These are phyloP conservation scores for Trichophaea hybrida DNA, from an alignment of 2,329 filamentous ascomycete genomes.

Conservation along the genomic window DNA sequence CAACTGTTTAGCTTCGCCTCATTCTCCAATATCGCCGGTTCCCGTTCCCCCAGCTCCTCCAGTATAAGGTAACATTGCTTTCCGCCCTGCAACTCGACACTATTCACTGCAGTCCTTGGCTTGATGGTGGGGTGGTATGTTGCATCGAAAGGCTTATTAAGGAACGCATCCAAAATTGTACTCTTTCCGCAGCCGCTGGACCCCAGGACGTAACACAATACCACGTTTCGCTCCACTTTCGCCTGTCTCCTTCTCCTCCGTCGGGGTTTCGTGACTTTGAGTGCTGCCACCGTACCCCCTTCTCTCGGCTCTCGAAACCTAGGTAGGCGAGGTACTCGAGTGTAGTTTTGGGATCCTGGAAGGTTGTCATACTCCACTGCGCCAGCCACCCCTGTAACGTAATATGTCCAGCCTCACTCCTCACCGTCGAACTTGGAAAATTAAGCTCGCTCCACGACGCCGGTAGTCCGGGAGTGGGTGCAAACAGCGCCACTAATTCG, in stretches of 20 bases:
- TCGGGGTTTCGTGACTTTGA: conserved; percentile 84
- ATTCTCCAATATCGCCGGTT: conserved; percentile 88
- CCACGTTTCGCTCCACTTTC: conserved; percentile 82
- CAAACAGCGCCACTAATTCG: conserved; percentile 75
- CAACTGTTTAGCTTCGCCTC: conserved; percentile 78
- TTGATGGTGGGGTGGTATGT: conserved; percentile 91
- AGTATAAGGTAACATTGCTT: conserved; percentile 89
- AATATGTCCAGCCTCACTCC: conserved; percentile 88
- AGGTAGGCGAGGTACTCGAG: conserved; percentile 92
- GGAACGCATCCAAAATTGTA: conserved; percentile 74
- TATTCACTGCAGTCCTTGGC: conserved; percentile 84
- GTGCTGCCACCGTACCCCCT: conserved; percentile 45
- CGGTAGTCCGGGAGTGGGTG: conserved; percentile 80
- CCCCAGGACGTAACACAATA: conserved; percentile 83
- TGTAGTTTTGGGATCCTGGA: conserved; percentile 86
- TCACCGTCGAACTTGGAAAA: conserved; percentile 86
- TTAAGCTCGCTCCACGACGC: conserved; percentile 73
- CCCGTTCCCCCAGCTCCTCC: conserved; percentile 88
- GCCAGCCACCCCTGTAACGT: conserved; percentile 96
- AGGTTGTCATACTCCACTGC: conserved; percentile 99
- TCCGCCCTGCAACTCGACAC: conserved; percentile 84
- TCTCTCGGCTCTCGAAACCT: conserved; percentile 53
- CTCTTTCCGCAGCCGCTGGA: conserved; percentile 74
- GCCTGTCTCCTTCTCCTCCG: conserved; percentile 71
- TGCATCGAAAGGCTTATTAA: conserved; percentile 70